phyloP scores from a whole-genome alignment of 306 rosid genomes.

The Castanopsis chinensis region DNA sequence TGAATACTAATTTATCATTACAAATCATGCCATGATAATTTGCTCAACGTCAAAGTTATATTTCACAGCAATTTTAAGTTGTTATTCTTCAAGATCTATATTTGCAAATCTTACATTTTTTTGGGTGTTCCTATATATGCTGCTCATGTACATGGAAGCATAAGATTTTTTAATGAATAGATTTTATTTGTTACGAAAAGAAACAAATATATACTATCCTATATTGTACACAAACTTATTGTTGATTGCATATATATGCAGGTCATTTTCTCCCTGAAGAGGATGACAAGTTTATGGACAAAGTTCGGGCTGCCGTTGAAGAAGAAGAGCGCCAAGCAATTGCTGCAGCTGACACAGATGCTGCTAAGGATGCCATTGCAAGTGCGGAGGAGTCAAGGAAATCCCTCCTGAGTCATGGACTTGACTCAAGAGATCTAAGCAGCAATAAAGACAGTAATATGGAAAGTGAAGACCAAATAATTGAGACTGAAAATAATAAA shows the following conservation, averaged over 20 bases:
- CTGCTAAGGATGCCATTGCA: constrained; percentile 88
- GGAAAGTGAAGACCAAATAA: constrained; percentile 34
- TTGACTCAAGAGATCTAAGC: constrained; percentile 34
- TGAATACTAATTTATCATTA: background rate
- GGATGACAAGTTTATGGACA: constrained; percentile 81
- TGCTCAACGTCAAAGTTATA: background rate
- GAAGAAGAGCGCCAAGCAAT: constrained; percentile 92
- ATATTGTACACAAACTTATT: background rate
- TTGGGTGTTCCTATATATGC: no score
- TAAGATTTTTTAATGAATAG: no score
- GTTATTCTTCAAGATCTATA: background rate
- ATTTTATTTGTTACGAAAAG: no score
- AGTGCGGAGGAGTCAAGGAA: constrained; percentile 77
- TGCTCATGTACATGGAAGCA: no score
- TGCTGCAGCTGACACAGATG: constrained; percentile 78
- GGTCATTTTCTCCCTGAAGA: constrained; percentile 96
- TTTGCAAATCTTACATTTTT: background rate
- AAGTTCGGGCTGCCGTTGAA: constrained; percentile 80
- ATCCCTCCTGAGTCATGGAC: constrained; percentile 34
- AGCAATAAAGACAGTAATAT: constrained; percentile 21
- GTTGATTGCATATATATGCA: constrained; percentile 32
- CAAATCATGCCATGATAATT: background rate
- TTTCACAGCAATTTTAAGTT: background rate
- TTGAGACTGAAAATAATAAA: constrained; percentile 28
- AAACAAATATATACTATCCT: background rate